A percentile compares a stretch with the other conserved stretches of the same genome.
Conservation (phyloP, 306 rosid genomes). For the Gastrolobium bilobum region DNA sequence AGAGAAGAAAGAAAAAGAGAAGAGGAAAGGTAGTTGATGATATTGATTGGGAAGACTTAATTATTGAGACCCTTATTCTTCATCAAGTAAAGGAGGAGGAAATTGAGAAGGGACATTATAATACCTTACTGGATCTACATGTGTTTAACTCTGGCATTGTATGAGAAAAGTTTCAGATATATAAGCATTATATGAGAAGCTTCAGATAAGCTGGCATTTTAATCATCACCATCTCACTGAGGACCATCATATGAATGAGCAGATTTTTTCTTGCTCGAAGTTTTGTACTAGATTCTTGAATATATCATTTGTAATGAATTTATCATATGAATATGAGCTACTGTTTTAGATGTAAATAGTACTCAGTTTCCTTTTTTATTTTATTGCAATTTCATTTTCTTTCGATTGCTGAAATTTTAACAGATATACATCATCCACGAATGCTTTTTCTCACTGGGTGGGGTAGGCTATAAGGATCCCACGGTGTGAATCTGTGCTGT, state of each 20-base stretch:
- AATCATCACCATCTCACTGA: background rate
- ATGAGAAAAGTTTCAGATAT: constrained; percentile 20
- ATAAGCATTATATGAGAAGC: constrained; percentile 34
- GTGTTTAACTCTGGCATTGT: constrained; percentile 62
- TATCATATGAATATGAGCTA: too few species aligned
- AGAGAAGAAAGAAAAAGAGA: constrained; percentile 64
- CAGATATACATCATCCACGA: too few species aligned
- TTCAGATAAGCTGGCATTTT: constrained; percentile 3
- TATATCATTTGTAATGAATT: background rate
- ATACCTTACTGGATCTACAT: constrained; percentile 62
- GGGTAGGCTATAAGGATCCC: too few species aligned
- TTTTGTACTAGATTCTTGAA: constrained; percentile 20
- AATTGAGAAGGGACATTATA: constrained; percentile 79
- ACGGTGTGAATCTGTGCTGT: too few species aligned
- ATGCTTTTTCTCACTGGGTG: too few species aligned
- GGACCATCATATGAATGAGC: background rate
- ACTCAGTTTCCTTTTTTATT: too few species aligned
- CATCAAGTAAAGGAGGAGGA: constrained; percentile 76
- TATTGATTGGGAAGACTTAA: constrained; percentile 79
- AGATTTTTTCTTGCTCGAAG: background rate
- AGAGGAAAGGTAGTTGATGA: constrained; percentile 44
- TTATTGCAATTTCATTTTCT: too few species aligned
- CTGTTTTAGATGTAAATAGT: too few species aligned
- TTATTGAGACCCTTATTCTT: constrained; percentile 75
- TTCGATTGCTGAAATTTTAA: too few species aligned